phyloP scores from a whole-genome alignment of 2,329 filamentous ascomycete species.

The Mycosphaerelloides madeirae region DNA sequence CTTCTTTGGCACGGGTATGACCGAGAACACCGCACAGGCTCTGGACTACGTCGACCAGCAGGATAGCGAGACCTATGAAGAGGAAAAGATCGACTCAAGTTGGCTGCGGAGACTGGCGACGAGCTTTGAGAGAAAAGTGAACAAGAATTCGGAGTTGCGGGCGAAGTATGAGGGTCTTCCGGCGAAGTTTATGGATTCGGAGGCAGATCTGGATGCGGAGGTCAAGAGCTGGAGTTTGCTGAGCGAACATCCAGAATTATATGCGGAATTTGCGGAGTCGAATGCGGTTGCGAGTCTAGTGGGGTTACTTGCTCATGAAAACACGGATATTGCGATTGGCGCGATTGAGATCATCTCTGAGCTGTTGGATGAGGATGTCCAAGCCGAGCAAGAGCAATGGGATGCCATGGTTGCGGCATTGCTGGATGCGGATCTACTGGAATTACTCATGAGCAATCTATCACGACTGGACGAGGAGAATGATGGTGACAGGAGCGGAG shows the following conservation, averaged over 20 bases:
- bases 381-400: constrained; percentile 77
- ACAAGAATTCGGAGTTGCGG: constrained; percentile 82
- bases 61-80: constrained; percentile 50
- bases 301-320: constrained; percentile 83
- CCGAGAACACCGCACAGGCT: constrained; percentile 71
- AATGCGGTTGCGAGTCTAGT: constrained; percentile 72
- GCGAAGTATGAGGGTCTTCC: constrained; percentile 79
- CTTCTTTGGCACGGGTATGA: constrained; percentile 92
- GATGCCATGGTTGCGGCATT: constrained; percentile 63
- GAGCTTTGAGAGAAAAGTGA: constrained; percentile 85
- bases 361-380: constrained; percentile 87
- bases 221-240: constrained; percentile 84
- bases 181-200: constrained; percentile 73
- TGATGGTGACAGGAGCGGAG: constrained; percentile 71
- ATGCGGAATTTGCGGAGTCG: constrained; percentile 67
- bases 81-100: constrained; percentile 73
- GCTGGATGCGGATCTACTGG: constrained; percentile 62
- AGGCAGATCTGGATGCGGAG: constrained; percentile 84
- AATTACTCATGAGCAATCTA: constrained; percentile 72
- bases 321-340: constrained; percentile 92
- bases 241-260: constrained; percentile 79
- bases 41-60: constrained; percentile 80
- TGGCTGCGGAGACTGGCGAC: constrained; percentile 81
- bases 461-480: constrained; percentile 68
- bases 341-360: constrained; percentile 86